phyloP scores from a whole-genome alignment of 352 stramenopile genomes.

The Pythium scleroteichum region DNA sequence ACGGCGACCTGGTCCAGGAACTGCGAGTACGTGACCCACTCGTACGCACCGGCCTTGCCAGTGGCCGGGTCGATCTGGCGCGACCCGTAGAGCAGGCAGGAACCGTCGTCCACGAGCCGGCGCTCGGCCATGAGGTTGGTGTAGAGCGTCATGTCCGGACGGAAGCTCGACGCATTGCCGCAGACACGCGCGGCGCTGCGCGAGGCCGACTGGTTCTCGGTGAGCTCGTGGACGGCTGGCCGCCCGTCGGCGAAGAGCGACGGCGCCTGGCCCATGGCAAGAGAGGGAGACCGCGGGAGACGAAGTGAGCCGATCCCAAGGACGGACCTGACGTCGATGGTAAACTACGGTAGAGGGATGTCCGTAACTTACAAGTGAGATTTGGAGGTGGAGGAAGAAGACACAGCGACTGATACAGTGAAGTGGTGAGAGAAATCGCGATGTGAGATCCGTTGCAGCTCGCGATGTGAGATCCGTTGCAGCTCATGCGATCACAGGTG shows the following conservation, averaged over 20 bases:
- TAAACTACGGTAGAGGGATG: too few species aligned
- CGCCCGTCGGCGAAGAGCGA: conserved; percentile 49
- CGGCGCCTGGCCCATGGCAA: conserved; percentile 40
- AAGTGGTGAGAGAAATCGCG: too few species aligned
- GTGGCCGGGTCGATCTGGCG: conserved; percentile 26
- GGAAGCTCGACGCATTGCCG: conserved; percentile 27
- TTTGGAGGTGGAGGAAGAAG: too few species aligned
- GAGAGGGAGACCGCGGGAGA: neutral
- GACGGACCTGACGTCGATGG: too few species aligned
- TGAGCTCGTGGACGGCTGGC: conserved; percentile 38
- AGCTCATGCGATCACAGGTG: too few species aligned
- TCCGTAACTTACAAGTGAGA: too few species aligned
- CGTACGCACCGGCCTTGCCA: conserved; percentile 31
- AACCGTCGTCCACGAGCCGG: conserved; percentile 25
- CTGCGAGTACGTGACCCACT: conserved; percentile 46
- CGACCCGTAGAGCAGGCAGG: conserved; percentile 33
- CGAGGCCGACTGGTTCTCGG: conserved; percentile 33
- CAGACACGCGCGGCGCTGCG: conserved; percentile 41
- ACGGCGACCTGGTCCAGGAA: conserved; percentile 29
- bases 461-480: too few species aligned
- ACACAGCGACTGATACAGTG: too few species aligned
- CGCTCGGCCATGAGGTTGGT: conserved; percentile 41
- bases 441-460: too few species aligned
- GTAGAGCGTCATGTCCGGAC: conserved; percentile 47
- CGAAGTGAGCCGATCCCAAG: neutral